These are phyloP conservation scores for Harringtonia lauricola DNA, from an alignment of 2,329 filamentous ascomycete genomes.

Conservation along the genomic window DNA sequence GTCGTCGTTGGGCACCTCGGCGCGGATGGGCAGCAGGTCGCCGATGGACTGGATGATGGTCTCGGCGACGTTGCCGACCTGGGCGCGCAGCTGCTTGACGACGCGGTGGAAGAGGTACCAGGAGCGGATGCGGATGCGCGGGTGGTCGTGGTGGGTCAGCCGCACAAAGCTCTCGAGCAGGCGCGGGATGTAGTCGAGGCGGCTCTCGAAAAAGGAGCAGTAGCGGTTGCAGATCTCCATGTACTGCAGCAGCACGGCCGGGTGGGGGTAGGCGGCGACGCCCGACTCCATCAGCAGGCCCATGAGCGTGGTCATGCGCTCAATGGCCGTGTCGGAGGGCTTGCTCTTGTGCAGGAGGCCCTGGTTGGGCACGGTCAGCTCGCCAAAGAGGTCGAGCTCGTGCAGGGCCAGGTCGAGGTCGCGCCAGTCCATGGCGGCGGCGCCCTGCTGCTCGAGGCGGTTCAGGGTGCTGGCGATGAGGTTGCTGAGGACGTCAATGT, in stretches of 20 bases:
- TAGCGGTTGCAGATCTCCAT: slow-evolving; percentile 98
- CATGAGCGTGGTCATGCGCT: slow-evolving; percentile 86
- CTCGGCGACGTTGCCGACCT: slow-evolving; percentile 82
- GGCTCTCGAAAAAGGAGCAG: slow-evolving; percentile 80
- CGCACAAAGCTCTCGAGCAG: slow-evolving; percentile 87
- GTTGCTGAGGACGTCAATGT: slow-evolving; percentile 78
- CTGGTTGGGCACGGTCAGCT: slow-evolving; percentile 80
- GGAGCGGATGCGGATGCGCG: slow-evolving; percentile 78
- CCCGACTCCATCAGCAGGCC: slow-evolving; percentile 88
- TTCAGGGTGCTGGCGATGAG: slow-evolving; percentile 83
- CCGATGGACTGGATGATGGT: slow-evolving; percentile 83
- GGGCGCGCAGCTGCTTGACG: slow-evolving; percentile 72
- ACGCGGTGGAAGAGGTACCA: slow-evolving; percentile 97
- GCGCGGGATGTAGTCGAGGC: slow-evolving; percentile 69
- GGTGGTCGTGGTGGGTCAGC: slow-evolving; percentile 77
- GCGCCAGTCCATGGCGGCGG: slow-evolving; percentile 77
- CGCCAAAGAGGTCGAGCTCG: slow-evolving; percentile 93
- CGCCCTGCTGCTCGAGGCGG: slow-evolving; percentile 61
- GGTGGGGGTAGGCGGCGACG: slow-evolving; percentile 76
- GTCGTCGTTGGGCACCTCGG: slow-evolving; percentile 69
- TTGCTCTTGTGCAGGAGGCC: slow-evolving; percentile 79
- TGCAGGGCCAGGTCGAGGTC: slow-evolving; percentile 88
- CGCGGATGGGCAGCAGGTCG: slow-evolving; percentile 82
- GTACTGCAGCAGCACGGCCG: slow-evolving; percentile 86
- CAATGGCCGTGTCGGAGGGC: slow-evolving; percentile 67